Evolutionary conservation across 2,329 filamentous ascomycete species (phyloP), one percentile per base, ranked within the genome.

Genomic region (Cordyceps cateniannulata): DNA sequence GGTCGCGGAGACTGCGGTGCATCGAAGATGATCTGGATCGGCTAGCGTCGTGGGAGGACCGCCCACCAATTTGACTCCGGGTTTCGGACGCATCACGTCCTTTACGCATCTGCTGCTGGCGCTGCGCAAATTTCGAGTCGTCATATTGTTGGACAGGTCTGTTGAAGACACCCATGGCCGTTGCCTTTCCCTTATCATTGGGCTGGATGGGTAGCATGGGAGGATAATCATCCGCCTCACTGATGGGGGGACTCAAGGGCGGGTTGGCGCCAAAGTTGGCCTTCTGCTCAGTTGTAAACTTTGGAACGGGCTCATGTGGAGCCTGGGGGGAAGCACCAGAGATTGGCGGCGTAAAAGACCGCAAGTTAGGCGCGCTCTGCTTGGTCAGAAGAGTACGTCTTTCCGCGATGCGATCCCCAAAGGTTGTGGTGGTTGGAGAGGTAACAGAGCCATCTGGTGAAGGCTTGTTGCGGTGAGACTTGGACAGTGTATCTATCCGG

Each of bases 121-220:
- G 85, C 69, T 96, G 88, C 5, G 90, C 84, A 68, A 91, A 97
- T 68, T 91, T 89, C 22, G 88, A 85, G 69, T 97, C 93, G 68
- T 96, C 91, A 66, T 95, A 96, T 8, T 86, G 83, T 55, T 88
- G 84, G 2, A 78, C 76, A 1, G 92, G 90, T 69, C 91, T 91
- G 65, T 88, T 88, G 62, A 83, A 81, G 25, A 82, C 75, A 22
- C 79, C 79, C 68, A 80, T 75, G 1, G 90, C 89, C 0, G 91
- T 96, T 5, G 90, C 89, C 70, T 95, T 96, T 56, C 89, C 91
- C 51, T 85, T 79, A 66, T 96, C 93, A 64, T 86, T 86, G 0
- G 89, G 87, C 62, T 90, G 85, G 14, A 95, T 81, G 9, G 87
- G 74, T 16, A 96, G 79, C 1, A 82, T 72, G 1, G 81, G 75